These are phyloP conservation scores for Hypericum androsaemum DNA, from an alignment of 345 rosid genomes.

Conservation along the genomic window DNA sequence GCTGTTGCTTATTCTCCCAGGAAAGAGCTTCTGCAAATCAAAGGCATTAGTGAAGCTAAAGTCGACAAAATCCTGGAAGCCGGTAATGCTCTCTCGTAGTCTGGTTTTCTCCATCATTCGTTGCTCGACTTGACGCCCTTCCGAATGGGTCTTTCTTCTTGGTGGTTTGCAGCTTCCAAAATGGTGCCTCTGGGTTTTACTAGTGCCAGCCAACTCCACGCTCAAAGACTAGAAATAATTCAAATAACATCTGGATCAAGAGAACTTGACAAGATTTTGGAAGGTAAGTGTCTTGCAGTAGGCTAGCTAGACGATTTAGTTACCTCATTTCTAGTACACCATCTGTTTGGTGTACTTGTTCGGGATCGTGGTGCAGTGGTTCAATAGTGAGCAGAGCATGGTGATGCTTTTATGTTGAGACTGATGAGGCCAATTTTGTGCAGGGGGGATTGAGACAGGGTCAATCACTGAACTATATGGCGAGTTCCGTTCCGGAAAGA, in stretches of 20 bases:
- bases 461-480: constrained; percentile 95
- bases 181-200: constrained; percentile 90
- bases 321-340: background rate
- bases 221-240: constrained; percentile 86
- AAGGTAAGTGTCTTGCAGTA: constrained; percentile 34
- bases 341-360: background rate
- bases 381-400: background rate
- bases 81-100: constrained; percentile 25
- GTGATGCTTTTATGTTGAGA: too few relatives aligned
- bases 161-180: constrained; percentile 57
- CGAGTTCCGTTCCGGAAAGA: constrained; percentile 95
- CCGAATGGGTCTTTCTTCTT: constrained; percentile 1
- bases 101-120: background rate
- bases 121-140: background rate
- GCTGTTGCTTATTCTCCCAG: constrained; percentile 82
- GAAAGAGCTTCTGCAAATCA: constrained; percentile 91
- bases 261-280: constrained; percentile 89
- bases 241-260: constrained; percentile 95
- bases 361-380: background rate
- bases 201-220: constrained; percentile 83
- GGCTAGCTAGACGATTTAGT: constrained; percentile 1
- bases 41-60: constrained; percentile 95
- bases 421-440: constrained; percentile 4
- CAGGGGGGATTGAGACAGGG: constrained; percentile 95
- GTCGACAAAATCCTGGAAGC: constrained; percentile 95